Conservation (phyloP, 1,139 yeast genomes). For the Diutina siamensis region DNA sequence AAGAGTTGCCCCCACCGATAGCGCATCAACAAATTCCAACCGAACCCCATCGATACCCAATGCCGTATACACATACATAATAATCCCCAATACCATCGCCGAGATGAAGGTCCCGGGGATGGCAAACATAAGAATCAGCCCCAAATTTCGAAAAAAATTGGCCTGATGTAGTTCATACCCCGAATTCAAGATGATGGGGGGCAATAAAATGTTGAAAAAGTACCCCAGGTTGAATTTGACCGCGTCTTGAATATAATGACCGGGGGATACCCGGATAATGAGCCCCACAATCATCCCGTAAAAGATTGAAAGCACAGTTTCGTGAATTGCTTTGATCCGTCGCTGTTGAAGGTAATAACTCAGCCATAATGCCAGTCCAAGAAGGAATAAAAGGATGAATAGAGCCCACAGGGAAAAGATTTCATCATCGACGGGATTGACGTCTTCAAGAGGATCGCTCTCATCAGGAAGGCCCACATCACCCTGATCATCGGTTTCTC, state of each 20-base stretch:
- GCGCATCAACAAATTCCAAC: conserved; percentile 88
- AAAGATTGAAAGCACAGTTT: conserved; percentile 89
- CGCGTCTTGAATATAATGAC: conserved; percentile 93
- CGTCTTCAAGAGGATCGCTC: conserved; percentile 24
- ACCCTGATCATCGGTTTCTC: neutral
- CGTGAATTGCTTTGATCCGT: conserved; percentile 89
- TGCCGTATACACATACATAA: conserved; percentile 82
- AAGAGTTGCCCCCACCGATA: conserved; percentile 94
- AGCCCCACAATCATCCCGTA: conserved; percentile 96
- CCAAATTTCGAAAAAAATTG: conserved; percentile 85
- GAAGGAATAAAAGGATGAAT: conserved; percentile 67
- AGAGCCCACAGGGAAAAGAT: conserved; percentile 96
- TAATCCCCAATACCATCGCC: conserved; percentile 77
- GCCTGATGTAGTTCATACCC: conserved; percentile 96
- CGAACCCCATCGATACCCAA: conserved; percentile 81
- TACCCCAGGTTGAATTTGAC: conserved; percentile 91
- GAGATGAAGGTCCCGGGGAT: conserved; percentile 94
- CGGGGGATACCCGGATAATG: conserved; percentile 81
- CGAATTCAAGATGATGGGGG: conserved; percentile 91
- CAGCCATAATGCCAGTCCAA: conserved; percentile 89
- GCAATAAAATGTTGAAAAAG: conserved; percentile 85
- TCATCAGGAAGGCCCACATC: conserved; percentile 2
- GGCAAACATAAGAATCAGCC: conserved; percentile 87
- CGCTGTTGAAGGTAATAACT: conserved; percentile 87
- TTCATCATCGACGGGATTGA: conserved; percentile 93